Conservation (phyloP, 176 grass and related monocot genomes). For the Oryza meyeriana region DNA sequence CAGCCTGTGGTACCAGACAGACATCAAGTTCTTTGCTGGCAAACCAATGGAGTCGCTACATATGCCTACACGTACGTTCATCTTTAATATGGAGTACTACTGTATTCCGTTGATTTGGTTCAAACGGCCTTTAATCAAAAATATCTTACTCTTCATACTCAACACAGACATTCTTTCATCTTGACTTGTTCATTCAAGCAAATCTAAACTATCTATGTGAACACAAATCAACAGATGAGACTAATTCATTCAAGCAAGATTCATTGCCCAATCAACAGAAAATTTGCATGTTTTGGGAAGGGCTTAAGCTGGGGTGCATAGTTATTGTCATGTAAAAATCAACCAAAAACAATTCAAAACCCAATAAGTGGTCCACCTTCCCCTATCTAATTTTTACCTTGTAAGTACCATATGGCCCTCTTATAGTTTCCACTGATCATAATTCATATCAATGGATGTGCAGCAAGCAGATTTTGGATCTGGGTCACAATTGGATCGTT, state of each 20-base stretch:
- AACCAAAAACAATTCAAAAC: neutral
- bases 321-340: neutral
- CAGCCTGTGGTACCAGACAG: constrained; percentile 36
- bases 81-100: neutral
- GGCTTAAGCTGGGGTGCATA: neutral
- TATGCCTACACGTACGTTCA: constrained; percentile 43
- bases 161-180: neutral
- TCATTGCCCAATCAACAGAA: neutral
- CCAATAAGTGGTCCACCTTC: neutral
- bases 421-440: neutral
- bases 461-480: constrained; percentile 44
- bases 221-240: neutral
- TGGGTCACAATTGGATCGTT: constrained; percentile 33
- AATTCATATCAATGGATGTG: neutral
- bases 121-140: neutral
- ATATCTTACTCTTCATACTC: neutral
- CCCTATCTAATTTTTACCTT: neutral
- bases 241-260: neutral
- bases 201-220: neutral
- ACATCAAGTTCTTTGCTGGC: constrained; percentile 16
- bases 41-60: neutral
- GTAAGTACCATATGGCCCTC: neutral
- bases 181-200: no score
- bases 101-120: neutral
- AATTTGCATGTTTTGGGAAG: neutral